Percentiles rank a stretch among this genome's conserved stretches.
Conservation (phyloP, 1,284 basidiomycete genomes). For the Moesziomyces sp. region DNA sequence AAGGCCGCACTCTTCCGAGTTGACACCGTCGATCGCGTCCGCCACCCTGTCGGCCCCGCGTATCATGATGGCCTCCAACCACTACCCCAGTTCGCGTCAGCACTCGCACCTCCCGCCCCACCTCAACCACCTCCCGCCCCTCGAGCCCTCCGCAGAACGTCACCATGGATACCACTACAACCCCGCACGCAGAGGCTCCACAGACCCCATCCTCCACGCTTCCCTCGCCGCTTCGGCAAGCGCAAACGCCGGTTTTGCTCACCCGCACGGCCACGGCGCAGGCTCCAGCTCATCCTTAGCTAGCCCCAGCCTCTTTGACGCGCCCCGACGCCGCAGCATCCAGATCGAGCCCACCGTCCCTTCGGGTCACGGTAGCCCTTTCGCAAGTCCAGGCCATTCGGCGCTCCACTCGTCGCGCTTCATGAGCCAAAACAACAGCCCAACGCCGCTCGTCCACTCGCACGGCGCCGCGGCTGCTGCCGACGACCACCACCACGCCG, state of each 20-base stretch:
- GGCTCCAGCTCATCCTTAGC: slow-evolving; percentile 38
- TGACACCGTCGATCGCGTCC: neutral
- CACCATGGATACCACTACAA: slow-evolving; percentile 33
- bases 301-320: slow-evolving; percentile 41
- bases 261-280: slow-evolving; percentile 28
- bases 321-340: slow-evolving; percentile 43
- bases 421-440: slow-evolving; percentile 51
- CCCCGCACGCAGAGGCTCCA: slow-evolving; percentile 42
- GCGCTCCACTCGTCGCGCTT: slow-evolving; percentile 40
- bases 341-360: slow-evolving; percentile 53
- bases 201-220: slow-evolving; percentile 54
- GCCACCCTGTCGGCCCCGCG: slow-evolving; percentile 1
- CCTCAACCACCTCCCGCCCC: slow-evolving; percentile 47
- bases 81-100: slow-evolving; percentile 44
- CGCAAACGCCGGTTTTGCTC: slow-evolving; percentile 19
- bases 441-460: slow-evolving; percentile 33
- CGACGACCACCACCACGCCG: slow-evolving; percentile 24
- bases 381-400: slow-evolving; percentile 40
- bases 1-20: no score
- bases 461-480: slow-evolving; percentile 12
- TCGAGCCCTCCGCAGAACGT: slow-evolving; percentile 49
- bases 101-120: slow-evolving; percentile 48
- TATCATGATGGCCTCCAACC: slow-evolving; percentile 52
- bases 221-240: slow-evolving; percentile 50
- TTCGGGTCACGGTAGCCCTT: slow-evolving; percentile 32